Conservation (phyloP, 106 monocot genomes). For the Allium cepa region DNA sequence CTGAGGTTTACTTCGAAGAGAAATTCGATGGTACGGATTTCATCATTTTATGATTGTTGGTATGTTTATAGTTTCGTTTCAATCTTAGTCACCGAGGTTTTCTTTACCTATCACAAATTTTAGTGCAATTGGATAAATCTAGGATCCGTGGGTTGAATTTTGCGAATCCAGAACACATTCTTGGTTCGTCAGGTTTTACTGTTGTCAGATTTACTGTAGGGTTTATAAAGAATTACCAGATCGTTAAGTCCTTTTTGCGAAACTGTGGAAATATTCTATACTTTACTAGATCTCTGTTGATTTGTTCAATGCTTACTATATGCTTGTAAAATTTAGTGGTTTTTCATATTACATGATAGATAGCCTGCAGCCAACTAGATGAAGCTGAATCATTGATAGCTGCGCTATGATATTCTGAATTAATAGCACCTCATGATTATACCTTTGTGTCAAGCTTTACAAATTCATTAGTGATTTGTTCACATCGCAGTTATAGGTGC, state of each 20-base stretch:
- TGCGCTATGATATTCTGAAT: no score
- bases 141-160: no score
- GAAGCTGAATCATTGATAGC: no score
- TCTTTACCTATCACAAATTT: background rate
- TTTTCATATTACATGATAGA: background rate
- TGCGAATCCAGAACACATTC: no score
- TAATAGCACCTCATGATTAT: no score
- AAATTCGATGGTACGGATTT: constrained; percentile 5
- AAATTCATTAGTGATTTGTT: no score
- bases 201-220: constrained; percentile 1
- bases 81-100: background rate
- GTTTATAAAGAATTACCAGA: background rate
- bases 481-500: no score
- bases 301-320: background rate
- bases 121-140: background rate
- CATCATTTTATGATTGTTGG: background rate
- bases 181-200: background rate
- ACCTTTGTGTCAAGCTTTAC: no score
- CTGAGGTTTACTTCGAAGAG: constrained; percentile 13
- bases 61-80: background rate
- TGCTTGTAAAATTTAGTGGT: background rate
- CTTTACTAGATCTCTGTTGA: background rate
- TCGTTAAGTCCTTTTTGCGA: background rate
- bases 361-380: background rate
- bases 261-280: background rate